A percentile compares a stretch with the other conserved stretches of the same genome.
Evolutionary conservation across 208 protist genomes (phyloP).

Genomic region (Crithidia mellificae): DNA sequence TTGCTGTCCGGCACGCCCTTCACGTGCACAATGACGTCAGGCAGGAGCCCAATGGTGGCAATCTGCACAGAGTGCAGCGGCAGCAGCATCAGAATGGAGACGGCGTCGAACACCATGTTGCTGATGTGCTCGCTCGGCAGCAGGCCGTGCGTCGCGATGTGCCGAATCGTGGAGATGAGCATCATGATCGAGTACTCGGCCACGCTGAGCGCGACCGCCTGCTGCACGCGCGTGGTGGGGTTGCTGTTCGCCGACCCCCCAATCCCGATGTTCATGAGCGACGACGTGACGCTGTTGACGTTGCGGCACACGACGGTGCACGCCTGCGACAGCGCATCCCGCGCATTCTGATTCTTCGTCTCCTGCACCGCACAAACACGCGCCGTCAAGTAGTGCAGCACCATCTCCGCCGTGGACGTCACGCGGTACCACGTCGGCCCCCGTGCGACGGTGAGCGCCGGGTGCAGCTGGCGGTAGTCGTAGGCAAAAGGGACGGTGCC

Average conservation of each 20-base stretch:
- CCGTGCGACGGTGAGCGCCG: slow-evolving; percentile 39
- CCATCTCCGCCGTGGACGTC: slow-evolving; percentile 70
- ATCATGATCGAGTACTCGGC: slow-evolving; percentile 77
- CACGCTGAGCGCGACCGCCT: slow-evolving; percentile 63
- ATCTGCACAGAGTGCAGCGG: slow-evolving; percentile 85
- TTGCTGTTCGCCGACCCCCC: slow-evolving; percentile 31
- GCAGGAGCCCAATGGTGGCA: slow-evolving; percentile 75
- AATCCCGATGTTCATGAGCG: slow-evolving; percentile 66
- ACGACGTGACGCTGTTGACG: slow-evolving; percentile 72
- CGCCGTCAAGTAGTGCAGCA: slow-evolving; percentile 75
- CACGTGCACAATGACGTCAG: slow-evolving; percentile 81
- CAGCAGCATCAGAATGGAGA: slow-evolving; percentile 80
- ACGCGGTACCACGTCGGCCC: slow-evolving; percentile 81
- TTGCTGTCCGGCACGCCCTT: slow-evolving; percentile 45
- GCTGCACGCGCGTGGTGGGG: slow-evolving; percentile 45
- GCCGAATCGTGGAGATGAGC: slow-evolving; percentile 78
- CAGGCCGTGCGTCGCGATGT: slow-evolving; percentile 48
- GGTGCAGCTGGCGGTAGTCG: slow-evolving; percentile 82
- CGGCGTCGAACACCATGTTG: slow-evolving; percentile 79
- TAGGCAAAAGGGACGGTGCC: slow-evolving; percentile 73
- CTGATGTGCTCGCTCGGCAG: slow-evolving; percentile 37
- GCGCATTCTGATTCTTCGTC: slow-evolving; percentile 30
- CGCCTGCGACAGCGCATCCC: slow-evolving; percentile 55
- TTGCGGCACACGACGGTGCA: slow-evolving; percentile 74
- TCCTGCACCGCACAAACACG: slow-evolving; percentile 67